phyloP scores from a whole-genome alignment of 2,329 filamentous ascomycete genomes.

The Fusarium sp. region DNA sequence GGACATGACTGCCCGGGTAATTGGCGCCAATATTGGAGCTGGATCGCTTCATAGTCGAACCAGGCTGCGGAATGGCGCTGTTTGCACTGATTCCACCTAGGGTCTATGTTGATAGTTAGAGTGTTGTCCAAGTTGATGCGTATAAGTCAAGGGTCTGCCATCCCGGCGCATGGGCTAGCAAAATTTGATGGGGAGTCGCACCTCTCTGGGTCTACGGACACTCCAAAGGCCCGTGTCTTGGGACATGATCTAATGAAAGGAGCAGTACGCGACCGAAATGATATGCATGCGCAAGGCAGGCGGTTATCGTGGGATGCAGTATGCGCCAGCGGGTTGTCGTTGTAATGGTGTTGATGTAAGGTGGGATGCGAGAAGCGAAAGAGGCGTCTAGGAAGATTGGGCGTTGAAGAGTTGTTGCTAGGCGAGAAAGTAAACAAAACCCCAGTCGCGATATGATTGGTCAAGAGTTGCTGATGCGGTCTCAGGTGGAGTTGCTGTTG shows the following conservation, averaged over 20 bases:
- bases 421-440: constrained; percentile 62
- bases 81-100: constrained; percentile 88
- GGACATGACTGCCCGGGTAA: constrained; percentile 78
- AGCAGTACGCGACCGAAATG: constrained; percentile 38
- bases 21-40: constrained; percentile 80
- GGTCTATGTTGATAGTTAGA: constrained; percentile 71
- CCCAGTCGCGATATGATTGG: constrained; percentile 49
- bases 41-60: constrained; percentile 94
- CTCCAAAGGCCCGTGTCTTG: constrained; percentile 92
- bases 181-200: constrained; percentile 55
- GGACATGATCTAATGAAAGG: constrained; percentile 72
- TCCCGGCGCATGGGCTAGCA: constrained; percentile 39
- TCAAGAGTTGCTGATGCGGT: neutral
- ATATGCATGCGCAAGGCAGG: constrained; percentile 27
- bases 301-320: constrained; percentile 6
- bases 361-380: constrained; percentile 42
- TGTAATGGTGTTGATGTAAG: constrained; percentile 35
- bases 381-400: constrained; percentile 38
- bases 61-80: constrained; percentile 88
- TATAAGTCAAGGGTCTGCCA: constrained; percentile 8
- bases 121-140: neutral
- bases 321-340: constrained; percentile 14
- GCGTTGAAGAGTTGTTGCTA: constrained; percentile 55
- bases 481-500: constrained; percentile 30
- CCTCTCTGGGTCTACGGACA: constrained; percentile 91